Evolutionary conservation across 768 basidiomycete species (phyloP).

Genomic region (Krasilnikovozyma curviuscula): DNA sequence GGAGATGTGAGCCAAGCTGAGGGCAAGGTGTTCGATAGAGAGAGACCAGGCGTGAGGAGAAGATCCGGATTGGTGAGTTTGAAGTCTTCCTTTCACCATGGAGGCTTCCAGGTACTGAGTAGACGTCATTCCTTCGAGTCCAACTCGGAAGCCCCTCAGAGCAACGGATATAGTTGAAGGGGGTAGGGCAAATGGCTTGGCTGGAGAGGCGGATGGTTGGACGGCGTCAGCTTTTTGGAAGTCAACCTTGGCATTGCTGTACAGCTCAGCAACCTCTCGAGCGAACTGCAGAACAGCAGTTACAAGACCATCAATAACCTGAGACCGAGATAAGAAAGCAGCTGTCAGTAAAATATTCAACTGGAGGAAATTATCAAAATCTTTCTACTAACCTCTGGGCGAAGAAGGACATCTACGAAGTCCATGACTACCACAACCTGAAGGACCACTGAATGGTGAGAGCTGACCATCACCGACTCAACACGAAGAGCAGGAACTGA

Average conservation of each 20-base stretch:
- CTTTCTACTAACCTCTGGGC: no score
- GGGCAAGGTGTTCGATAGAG: slow-evolving; percentile 48
- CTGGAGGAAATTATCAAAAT: no score
- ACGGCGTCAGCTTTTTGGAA: not conserved
- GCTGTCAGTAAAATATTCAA: no score
- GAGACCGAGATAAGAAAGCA: no score
- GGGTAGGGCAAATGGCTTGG: not conserved
- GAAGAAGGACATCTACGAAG: slow-evolving; percentile 46
- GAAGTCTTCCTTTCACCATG: slow-evolving; percentile 51
- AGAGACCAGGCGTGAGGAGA: slow-evolving; percentile 42
- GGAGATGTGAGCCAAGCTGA: slow-evolving; percentile 55
- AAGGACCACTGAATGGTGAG: slow-evolving; percentile 20
- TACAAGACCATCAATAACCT: not conserved
- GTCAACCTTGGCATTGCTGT: not conserved
- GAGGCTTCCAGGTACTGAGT: slow-evolving; percentile 56
- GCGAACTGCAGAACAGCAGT: not conserved
- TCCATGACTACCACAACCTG: slow-evolving; percentile 45
- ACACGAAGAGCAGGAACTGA: not conserved
- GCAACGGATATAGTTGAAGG: slow-evolving; percentile 7
- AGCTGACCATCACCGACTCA: no score
- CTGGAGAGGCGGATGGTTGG: not conserved
- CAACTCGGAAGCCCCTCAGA: slow-evolving; percentile 62
- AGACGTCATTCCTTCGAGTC: slow-evolving; percentile 53
- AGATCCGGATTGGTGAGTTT: no score
- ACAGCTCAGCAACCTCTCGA: slow-evolving; percentile 1